Evolutionary conservation across 106 monocot genomes (phyloP).

Genomic region (Dendrobium nobile): DNA sequence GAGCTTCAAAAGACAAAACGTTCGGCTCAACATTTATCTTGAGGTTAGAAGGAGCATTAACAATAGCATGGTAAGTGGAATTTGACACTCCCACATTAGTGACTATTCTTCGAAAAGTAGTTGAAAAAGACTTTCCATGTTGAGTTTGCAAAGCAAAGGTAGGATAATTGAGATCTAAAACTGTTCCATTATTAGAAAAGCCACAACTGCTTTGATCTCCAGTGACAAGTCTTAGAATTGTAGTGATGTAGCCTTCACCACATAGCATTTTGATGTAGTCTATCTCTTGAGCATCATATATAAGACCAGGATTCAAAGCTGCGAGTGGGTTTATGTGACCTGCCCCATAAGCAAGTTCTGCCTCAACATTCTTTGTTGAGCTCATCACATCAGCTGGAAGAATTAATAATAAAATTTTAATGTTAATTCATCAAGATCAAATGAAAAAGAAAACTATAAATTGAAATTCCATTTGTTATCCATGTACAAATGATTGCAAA

Average conservation of each 20-base stretch:
- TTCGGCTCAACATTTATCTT: conserved; percentile 18
- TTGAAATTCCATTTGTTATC: too few species aligned
- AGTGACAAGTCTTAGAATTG: conserved; percentile 2
- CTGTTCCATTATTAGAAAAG: conserved; percentile 1
- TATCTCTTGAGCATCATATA: conserved; percentile 15
- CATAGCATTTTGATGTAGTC: conserved; percentile 16
- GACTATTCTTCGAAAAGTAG: conserved; percentile 10
- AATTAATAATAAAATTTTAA: too few species aligned
- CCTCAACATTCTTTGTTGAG: neutral
- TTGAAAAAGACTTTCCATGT: neutral
- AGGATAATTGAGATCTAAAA: conserved; percentile 14
- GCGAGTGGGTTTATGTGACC: conserved; percentile 18
- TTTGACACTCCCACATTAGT: conserved; percentile 15
- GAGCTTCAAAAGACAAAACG: conserved; percentile 8
- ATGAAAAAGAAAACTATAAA: too few species aligned
- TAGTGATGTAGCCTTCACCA: conserved; percentile 12
- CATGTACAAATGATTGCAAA: too few species aligned
- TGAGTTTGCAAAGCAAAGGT: conserved; percentile 8
- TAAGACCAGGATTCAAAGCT: conserved; percentile 11
- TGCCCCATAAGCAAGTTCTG: conserved; percentile 18
- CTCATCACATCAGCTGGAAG: conserved; percentile 14
- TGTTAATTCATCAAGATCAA: too few species aligned
- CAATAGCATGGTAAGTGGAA: conserved; percentile 9
- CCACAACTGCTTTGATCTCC: conserved; percentile 15
- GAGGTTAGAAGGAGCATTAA: neutral